phyloP scores from a whole-genome alignment of 805 yeast species.

The Starmerella vitae region DNA sequence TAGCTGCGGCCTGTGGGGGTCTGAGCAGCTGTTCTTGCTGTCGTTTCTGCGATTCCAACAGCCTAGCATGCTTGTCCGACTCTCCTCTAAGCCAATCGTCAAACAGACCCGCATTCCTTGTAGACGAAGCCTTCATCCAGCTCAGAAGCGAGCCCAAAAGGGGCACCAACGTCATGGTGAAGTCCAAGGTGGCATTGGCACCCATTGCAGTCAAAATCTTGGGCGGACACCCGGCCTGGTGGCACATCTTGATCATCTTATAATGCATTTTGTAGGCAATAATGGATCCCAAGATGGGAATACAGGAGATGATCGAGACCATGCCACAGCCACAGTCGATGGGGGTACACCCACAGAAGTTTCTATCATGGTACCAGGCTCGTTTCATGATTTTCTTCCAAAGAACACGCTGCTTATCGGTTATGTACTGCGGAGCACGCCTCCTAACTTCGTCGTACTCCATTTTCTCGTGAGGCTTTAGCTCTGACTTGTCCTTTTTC shows the following conservation, averaged over 20 bases:
- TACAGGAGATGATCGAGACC: constrained; percentile 54
- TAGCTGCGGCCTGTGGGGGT: constrained; percentile 1
- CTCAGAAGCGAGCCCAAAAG: constrained; percentile 61
- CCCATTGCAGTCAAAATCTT: constrained; percentile 54
- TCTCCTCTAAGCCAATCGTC: constrained; percentile 35
- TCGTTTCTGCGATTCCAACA: constrained; percentile 10
- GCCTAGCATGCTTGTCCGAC: constrained; percentile 6
- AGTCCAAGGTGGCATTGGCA: constrained; percentile 61
- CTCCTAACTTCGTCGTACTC: constrained; percentile 32
- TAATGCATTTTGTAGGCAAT: constrained; percentile 69
- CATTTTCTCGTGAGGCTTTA: constrained; percentile 28
- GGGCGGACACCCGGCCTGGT: constrained; percentile 44
- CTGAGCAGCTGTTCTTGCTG: constrained; percentile 6
- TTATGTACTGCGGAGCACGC: constrained; percentile 41
- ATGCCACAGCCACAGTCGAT: constrained; percentile 61
- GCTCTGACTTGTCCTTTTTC: constrained; percentile 30
- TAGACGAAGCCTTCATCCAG: constrained; percentile 77
- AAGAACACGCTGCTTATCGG: constrained; percentile 44
- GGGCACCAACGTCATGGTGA: constrained; percentile 66
- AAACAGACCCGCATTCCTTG: constrained; percentile 74
- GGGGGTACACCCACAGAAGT: constrained; percentile 39
- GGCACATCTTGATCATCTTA: constrained; percentile 49
- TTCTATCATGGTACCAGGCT: constrained; percentile 82
- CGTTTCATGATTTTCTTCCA: constrained; percentile 63
- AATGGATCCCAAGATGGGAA: constrained; percentile 79